phyloP scores from a whole-genome alignment of 495 filamentous ascomycete genomes.

The Trichodelitschia bisporula region DNA sequence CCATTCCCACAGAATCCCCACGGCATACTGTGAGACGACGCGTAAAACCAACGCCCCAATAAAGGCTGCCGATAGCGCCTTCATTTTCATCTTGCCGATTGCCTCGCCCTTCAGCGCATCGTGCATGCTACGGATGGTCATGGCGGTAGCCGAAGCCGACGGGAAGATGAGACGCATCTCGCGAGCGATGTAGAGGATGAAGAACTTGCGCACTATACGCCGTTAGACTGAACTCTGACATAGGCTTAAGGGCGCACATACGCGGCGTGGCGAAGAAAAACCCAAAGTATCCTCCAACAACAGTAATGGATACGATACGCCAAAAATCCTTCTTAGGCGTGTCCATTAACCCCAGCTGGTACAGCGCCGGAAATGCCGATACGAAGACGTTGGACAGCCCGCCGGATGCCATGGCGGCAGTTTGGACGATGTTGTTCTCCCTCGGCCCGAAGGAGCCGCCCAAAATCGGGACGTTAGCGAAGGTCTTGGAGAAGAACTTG shows the following conservation, averaged over 20 bases:
- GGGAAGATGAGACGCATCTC: conserved; percentile 39
- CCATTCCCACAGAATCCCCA: conserved; percentile 43
- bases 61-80: conserved; percentile 28
- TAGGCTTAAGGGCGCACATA: conserved; percentile 4
- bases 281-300: conserved; percentile 40
- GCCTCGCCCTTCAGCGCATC: conserved; percentile 23
- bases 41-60: conserved; percentile 23
- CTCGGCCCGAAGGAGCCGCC: conserved; percentile 37
- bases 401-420: conserved; percentile 35
- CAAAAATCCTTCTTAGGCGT: conserved; percentile 30
- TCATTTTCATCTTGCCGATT: conserved; percentile 34
- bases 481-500: conserved; percentile 25
- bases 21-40: conserved; percentile 32
- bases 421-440: conserved; percentile 42
- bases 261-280: conserved; percentile 38
- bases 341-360: conserved; percentile 27
- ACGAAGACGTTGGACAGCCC: conserved; percentile 39
- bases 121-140: conserved; percentile 42
- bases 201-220: conserved; percentile 31
- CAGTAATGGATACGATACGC: conserved; percentile 32
- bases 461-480: conserved; percentile 27
- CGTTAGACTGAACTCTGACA: conserved; percentile 1
- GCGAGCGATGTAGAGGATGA: conserved; percentile 37
- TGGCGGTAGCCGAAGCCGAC: conserved; percentile 31
- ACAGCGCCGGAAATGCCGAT: conserved; percentile 37